Evolutionary conservation across 1,284 basidiomycete genomes (phyloP).

Genomic region (Pyrrhoderma lamaoense): DNA sequence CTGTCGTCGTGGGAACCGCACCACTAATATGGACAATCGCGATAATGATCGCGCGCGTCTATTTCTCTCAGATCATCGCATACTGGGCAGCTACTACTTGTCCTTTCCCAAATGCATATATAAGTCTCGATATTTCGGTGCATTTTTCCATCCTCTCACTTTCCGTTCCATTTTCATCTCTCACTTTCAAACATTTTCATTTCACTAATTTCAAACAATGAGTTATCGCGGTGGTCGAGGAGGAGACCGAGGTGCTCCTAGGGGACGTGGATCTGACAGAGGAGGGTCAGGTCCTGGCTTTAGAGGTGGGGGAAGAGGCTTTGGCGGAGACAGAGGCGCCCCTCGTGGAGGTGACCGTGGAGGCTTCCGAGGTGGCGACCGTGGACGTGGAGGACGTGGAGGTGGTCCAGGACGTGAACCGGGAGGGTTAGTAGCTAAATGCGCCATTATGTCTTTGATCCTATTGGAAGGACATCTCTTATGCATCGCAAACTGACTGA

Average conservation of each 20-base stretch:
- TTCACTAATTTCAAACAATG: constrained; percentile 19
- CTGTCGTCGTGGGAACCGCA: too few relatives aligned
- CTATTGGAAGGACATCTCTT: not conserved
- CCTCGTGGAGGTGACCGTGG: constrained; percentile 28
- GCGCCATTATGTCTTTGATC: too few relatives aligned
- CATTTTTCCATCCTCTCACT: not conserved
- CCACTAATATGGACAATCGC: too few relatives aligned
- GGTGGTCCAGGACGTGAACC: constrained; percentile 24
- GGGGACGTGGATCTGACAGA: constrained; percentile 7
- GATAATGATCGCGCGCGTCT: too few relatives aligned
- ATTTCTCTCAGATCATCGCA: too few relatives aligned
- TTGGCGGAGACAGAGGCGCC: constrained; percentile 30
- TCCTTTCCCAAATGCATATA: not conserved
- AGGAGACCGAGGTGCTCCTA: constrained; percentile 24
- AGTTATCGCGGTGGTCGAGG: constrained; percentile 28
- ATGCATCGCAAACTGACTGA: not conserved
- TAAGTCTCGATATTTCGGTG: not conserved
- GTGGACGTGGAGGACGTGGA: constrained; percentile 13
- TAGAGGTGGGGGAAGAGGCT: constrained; percentile 24
- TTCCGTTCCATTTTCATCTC: not conserved
- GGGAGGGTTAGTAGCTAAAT: constrained; percentile 39
- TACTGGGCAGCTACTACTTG: not conserved
- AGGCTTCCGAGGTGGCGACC: constrained; percentile 19
- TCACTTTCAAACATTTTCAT: not conserved
- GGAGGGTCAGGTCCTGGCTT: constrained; percentile 29